Conservation (phyloP, 1,284 basidiomycete genomes). For the Macrocystidia cucumis region DNA sequence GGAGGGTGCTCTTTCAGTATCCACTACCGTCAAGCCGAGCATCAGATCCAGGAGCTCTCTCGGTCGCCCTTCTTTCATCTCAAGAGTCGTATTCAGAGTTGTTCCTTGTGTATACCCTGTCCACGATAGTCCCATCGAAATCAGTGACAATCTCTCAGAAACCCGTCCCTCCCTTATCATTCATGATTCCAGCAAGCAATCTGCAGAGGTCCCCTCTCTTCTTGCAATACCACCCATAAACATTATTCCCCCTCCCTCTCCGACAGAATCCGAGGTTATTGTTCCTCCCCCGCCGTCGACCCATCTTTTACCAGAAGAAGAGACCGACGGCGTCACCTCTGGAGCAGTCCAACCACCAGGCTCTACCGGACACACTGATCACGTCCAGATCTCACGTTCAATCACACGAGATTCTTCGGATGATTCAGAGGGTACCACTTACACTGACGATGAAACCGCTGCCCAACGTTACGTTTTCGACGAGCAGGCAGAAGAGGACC, state of each 20-base stretch:
- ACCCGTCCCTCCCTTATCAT: conserved; percentile 4
- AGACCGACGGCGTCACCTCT: conserved; percentile 42
- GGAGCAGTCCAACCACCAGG: conserved; percentile 44
- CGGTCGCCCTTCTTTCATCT: conserved; percentile 18
- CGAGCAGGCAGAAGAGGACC: conserved; percentile 41
- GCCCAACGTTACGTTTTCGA: conserved; percentile 22
- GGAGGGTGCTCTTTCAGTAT: conserved; percentile 19
- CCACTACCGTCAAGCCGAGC: conserved; percentile 19
- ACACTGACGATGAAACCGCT: conserved; percentile 37
- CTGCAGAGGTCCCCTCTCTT: conserved; percentile 9
- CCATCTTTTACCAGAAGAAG: conserved; percentile 32
- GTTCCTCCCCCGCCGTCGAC: conserved; percentile 34
- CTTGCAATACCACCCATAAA: conserved; percentile 18
- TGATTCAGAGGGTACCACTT: conserved; percentile 35
- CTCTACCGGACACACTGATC: conserved; percentile 23
- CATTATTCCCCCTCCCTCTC: conserved; percentile 19
- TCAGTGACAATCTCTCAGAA: background rate
- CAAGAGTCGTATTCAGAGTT: conserved; percentile 19
- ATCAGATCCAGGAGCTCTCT: conserved; percentile 13
- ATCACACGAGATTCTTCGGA: conserved; percentile 23
- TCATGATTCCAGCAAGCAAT: no score
- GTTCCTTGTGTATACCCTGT: conserved; percentile 21
- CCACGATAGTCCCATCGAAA: conserved; percentile 6
- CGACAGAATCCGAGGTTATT: conserved; percentile 29
- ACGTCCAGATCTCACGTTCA: conserved; percentile 20